Conservation (phyloP, 306 rosid species). For the Hylodesmum podocarpum region DNA sequence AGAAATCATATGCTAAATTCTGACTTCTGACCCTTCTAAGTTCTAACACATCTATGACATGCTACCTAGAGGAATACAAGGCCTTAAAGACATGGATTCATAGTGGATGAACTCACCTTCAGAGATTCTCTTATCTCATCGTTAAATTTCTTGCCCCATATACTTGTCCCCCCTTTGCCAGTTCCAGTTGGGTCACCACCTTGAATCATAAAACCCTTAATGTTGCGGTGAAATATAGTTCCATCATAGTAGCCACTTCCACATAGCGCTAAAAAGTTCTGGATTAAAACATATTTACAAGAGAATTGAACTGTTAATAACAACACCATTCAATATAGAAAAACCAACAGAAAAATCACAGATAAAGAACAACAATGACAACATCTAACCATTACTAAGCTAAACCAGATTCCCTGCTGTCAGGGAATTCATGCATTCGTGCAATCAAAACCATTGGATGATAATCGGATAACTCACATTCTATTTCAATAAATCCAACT, state of each 20-base stretch:
- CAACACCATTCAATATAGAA: background rate
- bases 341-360: background rate
- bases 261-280: conserved; percentile 85
- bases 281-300: conserved; percentile 28
- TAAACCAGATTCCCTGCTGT: background rate
- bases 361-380: background rate
- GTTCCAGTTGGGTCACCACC: conserved; percentile 99
- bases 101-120: conserved; percentile 50
- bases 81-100: background rate
- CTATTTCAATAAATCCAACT: background rate
- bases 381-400: background rate
- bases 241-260: conserved; percentile 92
- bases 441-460: background rate
- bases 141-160: conserved; percentile 93
- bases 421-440: background rate
- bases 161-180: conserved; percentile 91
- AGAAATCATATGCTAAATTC: background rate
- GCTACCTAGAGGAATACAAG: background rate
- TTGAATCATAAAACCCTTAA: conserved; percentile 98
- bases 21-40: no score
- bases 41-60: background rate
- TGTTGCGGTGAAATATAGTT: conserved; percentile 92
- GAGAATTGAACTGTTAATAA: conserved; percentile 7
- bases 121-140: conserved; percentile 93
- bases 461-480: background rate